phyloP scores from a whole-genome alignment of 2,329 filamentous ascomycete genomes.

The Teratosphaeriaceae sp. region DNA sequence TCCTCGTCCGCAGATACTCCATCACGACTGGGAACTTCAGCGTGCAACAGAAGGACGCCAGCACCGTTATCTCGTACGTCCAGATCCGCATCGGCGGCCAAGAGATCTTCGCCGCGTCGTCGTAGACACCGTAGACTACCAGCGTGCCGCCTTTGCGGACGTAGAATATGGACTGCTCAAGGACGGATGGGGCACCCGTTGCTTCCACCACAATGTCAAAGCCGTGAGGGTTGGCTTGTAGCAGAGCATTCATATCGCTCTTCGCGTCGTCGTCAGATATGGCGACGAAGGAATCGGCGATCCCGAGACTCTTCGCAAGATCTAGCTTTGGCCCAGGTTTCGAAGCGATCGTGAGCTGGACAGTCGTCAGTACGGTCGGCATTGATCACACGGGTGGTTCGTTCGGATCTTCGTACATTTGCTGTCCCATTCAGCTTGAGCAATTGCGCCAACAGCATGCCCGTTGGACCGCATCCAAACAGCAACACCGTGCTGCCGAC shows the following conservation, averaged over 20 bases:
- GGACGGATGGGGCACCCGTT: conserved; percentile 61
- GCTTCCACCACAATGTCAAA: conserved; percentile 70
- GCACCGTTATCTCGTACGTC: conserved; percentile 61
- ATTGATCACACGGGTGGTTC: conserved; percentile 35
- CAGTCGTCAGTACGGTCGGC: not conserved
- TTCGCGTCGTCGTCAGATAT: conserved; percentile 45
- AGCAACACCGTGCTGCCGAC: conserved; percentile 8
- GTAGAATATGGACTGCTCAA: conserved; percentile 66
- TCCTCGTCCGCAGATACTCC: conserved; percentile 18
- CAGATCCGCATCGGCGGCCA: conserved; percentile 69
- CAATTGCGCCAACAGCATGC: conserved; percentile 49
- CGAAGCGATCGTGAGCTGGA: conserved; percentile 15
- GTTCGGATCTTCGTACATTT: conserved; percentile 61
- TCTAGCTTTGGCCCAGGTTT: conserved; percentile 60
- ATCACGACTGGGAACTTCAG: conserved; percentile 31
- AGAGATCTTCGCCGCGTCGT: conserved; percentile 53
- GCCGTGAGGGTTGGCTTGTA: conserved; percentile 60
- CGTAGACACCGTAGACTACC: conserved; percentile 66
- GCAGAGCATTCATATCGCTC: conserved; percentile 56
- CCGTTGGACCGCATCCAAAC: conserved; percentile 9
- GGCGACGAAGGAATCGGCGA: conserved; percentile 43
- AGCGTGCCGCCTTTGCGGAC: conserved; percentile 65
- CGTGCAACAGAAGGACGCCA: conserved; percentile 67
- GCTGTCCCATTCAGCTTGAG: conserved; percentile 60
- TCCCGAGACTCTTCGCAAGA: conserved; percentile 47